phyloP scores from a whole-genome alignment of 139 green algal genomes.

The Picochlorum sp. region DNA sequence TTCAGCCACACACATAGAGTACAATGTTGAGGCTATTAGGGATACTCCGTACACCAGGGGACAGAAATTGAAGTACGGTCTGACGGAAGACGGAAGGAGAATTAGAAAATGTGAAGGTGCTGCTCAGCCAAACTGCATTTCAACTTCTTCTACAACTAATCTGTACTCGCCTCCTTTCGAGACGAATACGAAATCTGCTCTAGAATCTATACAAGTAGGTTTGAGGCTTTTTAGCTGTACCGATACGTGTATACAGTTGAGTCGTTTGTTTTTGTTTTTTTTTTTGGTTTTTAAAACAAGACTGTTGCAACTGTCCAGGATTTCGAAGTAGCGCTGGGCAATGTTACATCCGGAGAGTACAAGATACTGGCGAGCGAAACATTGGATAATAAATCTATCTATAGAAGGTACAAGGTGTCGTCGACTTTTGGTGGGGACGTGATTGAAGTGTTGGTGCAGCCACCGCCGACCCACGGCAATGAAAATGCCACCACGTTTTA shows the following conservation, averaged over 20 bases:
- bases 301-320: no score
- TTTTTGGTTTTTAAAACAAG: no score
- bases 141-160: constrained; percentile 30
- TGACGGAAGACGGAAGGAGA: background rate
- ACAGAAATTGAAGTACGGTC: constrained; percentile 9
- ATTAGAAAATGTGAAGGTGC: constrained; percentile 16
- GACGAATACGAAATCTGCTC: background rate
- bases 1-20: no score
- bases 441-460: background rate
- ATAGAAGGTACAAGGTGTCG: background rate
- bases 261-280: no score
- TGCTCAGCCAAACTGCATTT: constrained; percentile 56
- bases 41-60: constrained; percentile 4
- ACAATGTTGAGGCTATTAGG: background rate
- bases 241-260: no score
- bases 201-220: background rate
- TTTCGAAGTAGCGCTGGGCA: constrained; percentile 9
- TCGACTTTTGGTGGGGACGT: background rate
- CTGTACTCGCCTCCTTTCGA: constrained; percentile 2
- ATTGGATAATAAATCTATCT: background rate
- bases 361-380: background rate
- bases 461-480: background rate
- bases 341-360: background rate
- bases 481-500: constrained; percentile 12
- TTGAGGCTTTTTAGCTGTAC: no score